Percentiles rank a stretch among this genome's conserved stretches.
Evolutionary conservation across 2,329 filamentous ascomycete genomes (phyloP).

Genomic region (Chrysosporium queenslandicum): DNA sequence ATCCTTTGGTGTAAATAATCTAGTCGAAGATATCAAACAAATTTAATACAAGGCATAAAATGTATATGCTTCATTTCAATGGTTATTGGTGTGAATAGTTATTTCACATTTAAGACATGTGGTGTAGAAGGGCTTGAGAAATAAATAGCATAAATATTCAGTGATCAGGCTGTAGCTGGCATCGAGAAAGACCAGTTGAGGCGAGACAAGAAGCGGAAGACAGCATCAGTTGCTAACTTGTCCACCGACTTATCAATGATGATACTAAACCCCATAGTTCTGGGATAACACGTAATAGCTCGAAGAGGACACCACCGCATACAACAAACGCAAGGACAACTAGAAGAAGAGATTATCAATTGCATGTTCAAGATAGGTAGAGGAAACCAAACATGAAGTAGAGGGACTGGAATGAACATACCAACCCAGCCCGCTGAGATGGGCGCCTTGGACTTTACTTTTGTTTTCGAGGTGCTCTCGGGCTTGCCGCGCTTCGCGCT

Average conservation of each 20-base stretch:
- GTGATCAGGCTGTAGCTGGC: too few relatives aligned
- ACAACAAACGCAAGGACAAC: slow-evolving; percentile 54
- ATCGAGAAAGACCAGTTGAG: too few relatives aligned
- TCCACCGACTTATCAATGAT: slow-evolving; percentile 16
- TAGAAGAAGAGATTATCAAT: slow-evolving; percentile 23
- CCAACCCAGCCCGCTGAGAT: slow-evolving; percentile 50
- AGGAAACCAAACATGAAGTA: background rate
- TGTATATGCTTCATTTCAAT: too few relatives aligned
- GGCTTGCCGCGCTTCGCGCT: slow-evolving; percentile 51
- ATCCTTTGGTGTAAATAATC: background rate
- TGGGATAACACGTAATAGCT: slow-evolving; percentile 41
- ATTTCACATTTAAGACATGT: too few relatives aligned
- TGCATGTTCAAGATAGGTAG: background rate
- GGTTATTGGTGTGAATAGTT: too few relatives aligned
- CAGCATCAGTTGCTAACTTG: slow-evolving; percentile 9
- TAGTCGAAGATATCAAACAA: too few relatives aligned
- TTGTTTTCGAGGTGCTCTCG: slow-evolving; percentile 36
- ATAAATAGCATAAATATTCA: too few relatives aligned
- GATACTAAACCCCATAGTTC: slow-evolving; percentile 28
- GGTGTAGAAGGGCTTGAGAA: too few relatives aligned
- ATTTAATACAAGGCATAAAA: too few relatives aligned
- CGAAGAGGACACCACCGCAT: slow-evolving; percentile 51
- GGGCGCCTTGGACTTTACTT: slow-evolving; percentile 44
- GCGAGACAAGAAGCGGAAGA: background rate
- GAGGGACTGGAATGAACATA: slow-evolving; percentile 33